Base-by-base conservation (phyloP, 805 yeast species). In the Candida quercuum region DNA sequence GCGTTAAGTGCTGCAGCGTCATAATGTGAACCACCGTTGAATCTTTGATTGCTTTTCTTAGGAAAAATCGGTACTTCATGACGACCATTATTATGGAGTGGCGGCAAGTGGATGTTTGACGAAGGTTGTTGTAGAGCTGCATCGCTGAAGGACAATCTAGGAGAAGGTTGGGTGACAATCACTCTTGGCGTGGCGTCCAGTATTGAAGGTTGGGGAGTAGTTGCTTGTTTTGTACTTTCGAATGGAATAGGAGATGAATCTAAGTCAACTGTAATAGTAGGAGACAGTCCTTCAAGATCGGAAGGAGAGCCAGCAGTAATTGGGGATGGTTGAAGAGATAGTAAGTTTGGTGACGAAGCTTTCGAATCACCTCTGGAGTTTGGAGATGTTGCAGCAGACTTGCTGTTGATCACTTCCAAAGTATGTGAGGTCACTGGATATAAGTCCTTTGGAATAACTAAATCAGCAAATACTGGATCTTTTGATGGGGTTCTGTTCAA, bases 401-500 rank as follows among this genome's bases (percentile, higher is more conserved):
- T 32, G 10, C 12, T 16, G 8, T 32, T 23, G 21, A 32, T 32
- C n/a, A 14, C 10, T 8, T 32, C 26, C 13, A 14, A 11, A 5
- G 33, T 20, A n/a, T 30, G 25, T 7, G 17, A 15, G 9, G 27
- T 5, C 5, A 32, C 44, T 27, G 69, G 71, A 41, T 64, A 66
- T 19, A 61, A 37, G 1, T 61, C 64, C 31, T 47, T 42, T 21
- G 69, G 69, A 16, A 64, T 56, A 13, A 42, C 44, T 18, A 67
- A 49, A 22, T 52, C 45, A 3, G 53, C 32, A 20, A 52, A 42
- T 1, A 29, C 38, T 4, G 63, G 60, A 45, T 76, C 80, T n/a
- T 53, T 49, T 10, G 72, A 57, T 0, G 82, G 82, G 20, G 68
- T 60, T 28, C 40, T 48, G 17, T 55, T 55, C 26, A 35, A 22